Base-by-base conservation (phyloP, 2,329 filamentous ascomycete genomes). In the Pleoardoris graminearum region DNA sequence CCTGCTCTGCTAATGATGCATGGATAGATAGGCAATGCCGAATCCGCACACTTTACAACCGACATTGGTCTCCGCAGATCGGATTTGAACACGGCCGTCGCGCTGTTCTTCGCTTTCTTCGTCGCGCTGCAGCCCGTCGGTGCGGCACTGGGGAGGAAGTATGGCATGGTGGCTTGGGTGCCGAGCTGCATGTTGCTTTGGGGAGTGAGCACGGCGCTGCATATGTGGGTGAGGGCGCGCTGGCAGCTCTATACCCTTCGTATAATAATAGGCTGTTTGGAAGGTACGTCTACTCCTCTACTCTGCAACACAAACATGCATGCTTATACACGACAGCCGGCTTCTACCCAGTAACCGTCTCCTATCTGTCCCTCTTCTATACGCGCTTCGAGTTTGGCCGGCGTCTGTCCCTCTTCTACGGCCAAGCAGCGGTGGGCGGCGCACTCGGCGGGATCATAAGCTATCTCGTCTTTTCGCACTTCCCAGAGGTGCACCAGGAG, bases 311-410 rank as follows among this genome's bases (percentile, higher is more conserved):
- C 36, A 27, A 6, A 14, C 14, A 10, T 27, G 21, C 19, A 62
- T 21, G 60, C 57, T 71, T 36, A 58, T 52, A 19, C 35, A 55
- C 0, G 59, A 53, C 53, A 73, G 79, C 81, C 43, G 82, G 82
- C 3, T 84, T 85, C 61, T 85, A 85, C 57, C 81, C 82, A 3
- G 81, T 81, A 0, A 79, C 80, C 2, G 80, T 84, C 14, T 77
- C 78, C n/a, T 85, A 85, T 57, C 75, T 85, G 23, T 81, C 80
- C 16, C 71, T 82, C 46, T 85, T 84, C 65, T 85, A 85, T 60
- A 81, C 80, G 4, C 77, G 80, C 38, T 84, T 77, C 66, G 82
- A 84, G 57, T 82, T 85, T 53, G 82, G 76, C 3, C 74, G 76
- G 14, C 75, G 82, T 1, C 66, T 85, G 16, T 80, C 76, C 3